Evolutionary conservation across 257 asterid species (phyloP), one percentile per base, ranked within the genome.

Genomic region (Parsonsia alboflavescens): DNA sequence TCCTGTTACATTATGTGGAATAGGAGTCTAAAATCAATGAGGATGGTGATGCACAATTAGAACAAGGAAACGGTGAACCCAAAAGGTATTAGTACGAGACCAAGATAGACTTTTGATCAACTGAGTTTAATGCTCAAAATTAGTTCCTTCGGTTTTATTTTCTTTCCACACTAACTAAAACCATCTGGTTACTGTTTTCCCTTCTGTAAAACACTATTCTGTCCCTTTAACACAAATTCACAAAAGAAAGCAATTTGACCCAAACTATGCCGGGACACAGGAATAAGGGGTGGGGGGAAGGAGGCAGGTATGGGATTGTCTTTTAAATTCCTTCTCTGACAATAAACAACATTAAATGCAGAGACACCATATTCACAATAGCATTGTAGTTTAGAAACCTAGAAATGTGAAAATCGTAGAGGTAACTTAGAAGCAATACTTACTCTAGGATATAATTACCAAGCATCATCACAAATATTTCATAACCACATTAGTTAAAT

Each of bases 1-100:
- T 71, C 86, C 84, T 15, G 22, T 77, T 44, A 44, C 36, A 61
- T 19, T 28, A 19, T 41, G 16, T 19, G 26, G 24, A 36, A 69
- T 5, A 59, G 42, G 26, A 76, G 26, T 0, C 33, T 45, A 33
- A 70, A 42, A 17, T 8, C 28, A 49, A 71, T 7, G 24, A 63
- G 46, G 46, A 63, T 36, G 69, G 24, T 30, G 48, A 63, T 33
- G 48, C 13, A 33, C n/a, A 61, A 61, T 63, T 33, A 63, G 69
- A 36, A 36, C 69, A 63, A 5, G 13, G 16, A 36, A 36, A 61
- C 42, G 26, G 36, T 63, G 26, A 54, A 36, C 69, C 36, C 21
- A 36, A 63, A 10, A 58, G 36, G 10, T 58, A 58, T 33, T 63
- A 16, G 48, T 22, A 19, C 48, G 0, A 11, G 7, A 8, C 26